Evolutionary conservation across 176 grass and related monocot species (phyloP).

Genomic region (Stipa capillata): DNA sequence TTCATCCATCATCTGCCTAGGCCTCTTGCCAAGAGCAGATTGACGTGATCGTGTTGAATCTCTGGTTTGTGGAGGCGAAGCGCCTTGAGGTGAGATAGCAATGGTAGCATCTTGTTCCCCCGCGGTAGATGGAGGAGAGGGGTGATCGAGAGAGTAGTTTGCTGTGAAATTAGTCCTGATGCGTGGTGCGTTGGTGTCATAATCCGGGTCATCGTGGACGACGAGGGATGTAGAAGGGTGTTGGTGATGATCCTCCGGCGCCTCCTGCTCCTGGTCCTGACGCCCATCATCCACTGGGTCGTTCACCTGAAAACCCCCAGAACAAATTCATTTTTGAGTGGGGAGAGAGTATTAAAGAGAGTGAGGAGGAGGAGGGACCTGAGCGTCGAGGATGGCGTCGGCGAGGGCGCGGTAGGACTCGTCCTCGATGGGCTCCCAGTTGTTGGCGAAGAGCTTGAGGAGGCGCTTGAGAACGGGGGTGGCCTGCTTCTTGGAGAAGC

Average conservation of each 20-base stretch:
- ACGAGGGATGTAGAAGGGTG: background rate
- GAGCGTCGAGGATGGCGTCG: conserved; percentile 40
- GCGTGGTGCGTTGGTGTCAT: too few relatives aligned
- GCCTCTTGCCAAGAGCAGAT: background rate
- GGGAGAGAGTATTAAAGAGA: background rate
- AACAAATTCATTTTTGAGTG: background rate
- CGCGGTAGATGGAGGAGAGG: background rate
- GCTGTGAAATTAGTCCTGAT: too few relatives aligned
- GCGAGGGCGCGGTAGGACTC: conserved; percentile 52
- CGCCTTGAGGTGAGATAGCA: background rate
- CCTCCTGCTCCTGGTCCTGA: background rate
- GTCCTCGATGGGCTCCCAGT: conserved; percentile 76
- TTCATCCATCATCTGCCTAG: background rate
- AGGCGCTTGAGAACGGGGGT: conserved; percentile 43
- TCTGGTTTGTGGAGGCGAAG: background rate
- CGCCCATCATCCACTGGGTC: background rate
- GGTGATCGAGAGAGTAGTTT: background rate
- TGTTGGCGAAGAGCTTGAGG: conserved; percentile 23
- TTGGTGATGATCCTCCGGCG: background rate
- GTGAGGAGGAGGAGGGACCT: background rate
- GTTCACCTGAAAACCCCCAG: background rate
- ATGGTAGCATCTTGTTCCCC: background rate
- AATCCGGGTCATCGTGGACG: too few relatives aligned
- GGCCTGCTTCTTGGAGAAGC: conserved; percentile 26
- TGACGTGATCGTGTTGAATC: too few relatives aligned